phyloP scores from a whole-genome alignment of 306 rosid species.

The Oemleria cerasiformis region DNA sequence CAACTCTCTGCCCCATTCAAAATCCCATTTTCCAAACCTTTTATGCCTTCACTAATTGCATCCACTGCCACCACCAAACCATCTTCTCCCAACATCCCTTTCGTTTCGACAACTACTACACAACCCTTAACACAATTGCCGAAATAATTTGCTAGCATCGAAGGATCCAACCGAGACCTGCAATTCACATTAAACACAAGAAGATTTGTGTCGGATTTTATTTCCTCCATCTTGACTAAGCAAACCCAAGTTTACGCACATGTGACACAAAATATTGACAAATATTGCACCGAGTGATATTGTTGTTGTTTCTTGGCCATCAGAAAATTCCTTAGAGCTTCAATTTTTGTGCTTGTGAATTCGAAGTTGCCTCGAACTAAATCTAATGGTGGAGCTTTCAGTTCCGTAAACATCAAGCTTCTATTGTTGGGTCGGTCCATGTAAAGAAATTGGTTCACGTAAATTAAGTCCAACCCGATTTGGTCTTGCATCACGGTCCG shows the following conservation, averaged over 20 bases:
- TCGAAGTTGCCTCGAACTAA: constrained; percentile 9
- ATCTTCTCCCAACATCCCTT: constrained; percentile 20
- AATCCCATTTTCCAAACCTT: constrained; percentile 10
- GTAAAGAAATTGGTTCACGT: constrained; percentile 33
- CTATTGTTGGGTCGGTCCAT: constrained; percentile 30
- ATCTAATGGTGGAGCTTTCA: not conserved
- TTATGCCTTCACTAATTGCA: constrained; percentile 21
- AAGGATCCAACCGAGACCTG: constrained; percentile 24
- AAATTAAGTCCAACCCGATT: not conserved
- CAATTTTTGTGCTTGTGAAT: constrained; percentile 3
- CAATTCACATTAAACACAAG: constrained; percentile 15
- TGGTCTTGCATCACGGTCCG: constrained; percentile 36
- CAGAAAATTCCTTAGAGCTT: not conserved
- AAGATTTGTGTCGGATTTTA: not conserved
- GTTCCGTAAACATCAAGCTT: constrained; percentile 4
- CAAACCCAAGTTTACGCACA: constrained; percentile 30
- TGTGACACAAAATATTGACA: constrained; percentile 19
- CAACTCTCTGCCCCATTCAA: constrained; percentile 20
- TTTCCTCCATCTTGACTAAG: constrained; percentile 21
- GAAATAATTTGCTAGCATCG: constrained; percentile 14
- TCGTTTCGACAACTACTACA: not conserved
- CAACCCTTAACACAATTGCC: constrained; percentile 22
- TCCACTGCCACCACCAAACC: constrained; percentile 26
- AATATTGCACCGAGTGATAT: not conserved
- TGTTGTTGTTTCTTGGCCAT: not conserved